Conservation (phyloP, 257 asterid species). For the Parsonsia alboflavescens region DNA sequence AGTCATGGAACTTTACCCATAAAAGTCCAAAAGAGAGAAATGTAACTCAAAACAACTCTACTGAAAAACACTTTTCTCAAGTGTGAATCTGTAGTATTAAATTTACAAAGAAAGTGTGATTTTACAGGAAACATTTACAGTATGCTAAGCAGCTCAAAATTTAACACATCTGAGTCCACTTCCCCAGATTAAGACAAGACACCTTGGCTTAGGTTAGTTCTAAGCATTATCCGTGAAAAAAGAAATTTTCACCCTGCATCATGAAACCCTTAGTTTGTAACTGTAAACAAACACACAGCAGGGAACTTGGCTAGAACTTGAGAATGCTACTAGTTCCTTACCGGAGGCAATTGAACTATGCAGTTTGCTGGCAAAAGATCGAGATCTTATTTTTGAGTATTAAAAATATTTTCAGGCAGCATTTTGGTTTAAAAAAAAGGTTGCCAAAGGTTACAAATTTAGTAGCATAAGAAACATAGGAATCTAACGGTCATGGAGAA, state of each 20-base stretch:
- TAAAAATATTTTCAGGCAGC: too few relatives aligned
- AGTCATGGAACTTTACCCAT: too few relatives aligned
- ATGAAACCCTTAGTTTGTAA: not conserved
- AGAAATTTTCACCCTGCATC: not conserved
- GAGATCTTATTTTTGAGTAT: not conserved
- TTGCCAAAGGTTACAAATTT: not conserved
- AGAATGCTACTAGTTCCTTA: not conserved
- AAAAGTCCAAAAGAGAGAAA: too few relatives aligned
- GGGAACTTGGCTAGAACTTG: not conserved
- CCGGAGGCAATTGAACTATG: too few relatives aligned
- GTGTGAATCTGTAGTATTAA: not conserved
- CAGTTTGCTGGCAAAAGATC: not conserved
- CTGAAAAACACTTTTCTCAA: not conserved
- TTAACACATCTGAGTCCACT: not conserved
- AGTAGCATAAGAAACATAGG: not conserved
- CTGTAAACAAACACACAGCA: not conserved
- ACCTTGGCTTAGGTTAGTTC: not conserved
- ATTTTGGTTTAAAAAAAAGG: too few relatives aligned
- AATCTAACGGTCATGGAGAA: not conserved
- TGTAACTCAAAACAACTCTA: not conserved
- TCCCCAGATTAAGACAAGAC: not conserved
- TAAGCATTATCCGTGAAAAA: not conserved
- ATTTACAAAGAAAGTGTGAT: not conserved
- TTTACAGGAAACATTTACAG: not conserved
- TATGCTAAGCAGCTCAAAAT: not conserved